Evolutionary conservation across 83 land plant species (phyloP).

Genomic region (Larix sibirica): DNA sequence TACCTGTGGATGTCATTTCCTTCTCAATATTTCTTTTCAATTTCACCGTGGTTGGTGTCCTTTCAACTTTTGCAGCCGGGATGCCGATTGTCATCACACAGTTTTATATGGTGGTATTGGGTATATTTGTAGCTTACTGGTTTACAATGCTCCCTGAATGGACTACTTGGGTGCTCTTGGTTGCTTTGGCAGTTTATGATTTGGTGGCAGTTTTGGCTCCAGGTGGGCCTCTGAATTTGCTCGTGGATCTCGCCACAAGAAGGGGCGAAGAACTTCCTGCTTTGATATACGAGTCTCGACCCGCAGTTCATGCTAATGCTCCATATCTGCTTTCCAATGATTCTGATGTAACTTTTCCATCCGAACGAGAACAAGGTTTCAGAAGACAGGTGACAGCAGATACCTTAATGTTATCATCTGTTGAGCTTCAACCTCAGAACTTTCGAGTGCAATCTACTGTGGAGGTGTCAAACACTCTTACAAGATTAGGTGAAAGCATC

Average conservation of each 20-base stretch:
- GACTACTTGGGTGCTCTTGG: slow-evolving; percentile 90
- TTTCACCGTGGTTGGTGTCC: slow-evolving; percentile 75
- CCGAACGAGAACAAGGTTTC: neutral
- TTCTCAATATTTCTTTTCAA: slow-evolving; percentile 63
- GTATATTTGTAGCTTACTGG: slow-evolving; percentile 82
- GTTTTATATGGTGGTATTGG: slow-evolving; percentile 73
- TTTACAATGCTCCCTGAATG: slow-evolving; percentile 90
- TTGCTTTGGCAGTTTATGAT: slow-evolving; percentile 93
- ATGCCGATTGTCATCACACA: slow-evolving; percentile 82
- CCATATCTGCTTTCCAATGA: neutral
- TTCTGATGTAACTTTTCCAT: neutral
- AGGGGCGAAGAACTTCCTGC: slow-evolving; percentile 92
- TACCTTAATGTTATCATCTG: neutral
- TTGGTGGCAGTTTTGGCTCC: slow-evolving; percentile 91
- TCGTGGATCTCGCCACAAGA: slow-evolving; percentile 84
- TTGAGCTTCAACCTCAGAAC: slow-evolving; percentile 49
- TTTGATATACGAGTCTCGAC: slow-evolving; percentile 88
- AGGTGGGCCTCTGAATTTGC: slow-evolving; percentile 84
- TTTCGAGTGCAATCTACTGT: neutral
- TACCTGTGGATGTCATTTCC: slow-evolving; percentile 70
- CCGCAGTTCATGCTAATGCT: slow-evolving; percentile 22
- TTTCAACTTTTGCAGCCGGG: slow-evolving; percentile 50
- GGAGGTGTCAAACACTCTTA: neutral
- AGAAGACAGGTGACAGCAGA: neutral
- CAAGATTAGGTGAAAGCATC: neutral